Evolutionary conservation across 2,329 filamentous ascomycete genomes (phyloP), one percentile per base, ranked within the genome.

Genomic region (Aureobasidium sp.): DNA sequence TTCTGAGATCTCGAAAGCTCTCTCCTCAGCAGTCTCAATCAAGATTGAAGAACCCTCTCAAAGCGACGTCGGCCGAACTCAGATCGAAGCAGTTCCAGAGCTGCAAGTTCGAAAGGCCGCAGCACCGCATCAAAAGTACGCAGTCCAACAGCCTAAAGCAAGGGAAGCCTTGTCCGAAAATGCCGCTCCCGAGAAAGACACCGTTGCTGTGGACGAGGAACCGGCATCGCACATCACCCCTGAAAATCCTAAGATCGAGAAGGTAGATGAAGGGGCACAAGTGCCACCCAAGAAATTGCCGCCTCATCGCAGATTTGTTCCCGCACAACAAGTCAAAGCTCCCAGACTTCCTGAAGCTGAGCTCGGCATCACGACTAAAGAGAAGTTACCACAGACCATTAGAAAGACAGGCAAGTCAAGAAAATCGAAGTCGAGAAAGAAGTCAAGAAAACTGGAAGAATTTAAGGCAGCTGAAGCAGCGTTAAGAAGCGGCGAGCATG

Each of bases 261-360:
- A 44, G 5, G 26, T 6, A 20, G 41, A 4, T 15, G 12, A 32
- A 24, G n/a, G n/a, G 34, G 34, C 20, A 52, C 32, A 52, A 36
- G 52, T 46, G 39, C 24, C 39, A 46, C 9, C 27, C 17, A 32
- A 20, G 17, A 57, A 24, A 43, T 13, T 43, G 5, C 20, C 37
- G 17, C 53, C 43, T 20, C 52, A 50, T 26, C 29, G 20, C n/a
- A 53, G 52, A 63, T 32, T 9, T 50, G 67, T n/a, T 51, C 8
- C 47, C 36, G 3, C 17, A 24, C 47, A 24, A 37, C 13, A 37
- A n/a, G 8, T 13, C 29, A 66, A 70, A n/a, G 52, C 65, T 27
- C 63, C 69, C 2, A 66, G 59, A 26, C 6, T 41, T 27, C 6
- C 50, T 9, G 24, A 15, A 53, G 50, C 10, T 9, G 34, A 53